Conservation (phyloP, 345 rosid genomes). For the Hypericum perforatum region DNA sequence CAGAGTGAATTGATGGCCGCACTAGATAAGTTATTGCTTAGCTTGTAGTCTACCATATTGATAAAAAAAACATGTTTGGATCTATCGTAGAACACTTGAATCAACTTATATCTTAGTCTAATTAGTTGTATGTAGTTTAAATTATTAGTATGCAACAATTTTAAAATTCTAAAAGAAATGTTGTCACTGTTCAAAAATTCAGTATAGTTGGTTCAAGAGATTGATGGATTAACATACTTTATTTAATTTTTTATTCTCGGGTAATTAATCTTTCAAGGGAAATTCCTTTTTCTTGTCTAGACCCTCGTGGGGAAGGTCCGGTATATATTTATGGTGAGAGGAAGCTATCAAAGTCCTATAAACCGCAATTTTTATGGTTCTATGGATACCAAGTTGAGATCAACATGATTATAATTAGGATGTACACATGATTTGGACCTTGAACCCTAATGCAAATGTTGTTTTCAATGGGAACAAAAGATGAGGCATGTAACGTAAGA, state of each 20-base stretch:
- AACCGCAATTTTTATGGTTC: slow-evolving; percentile 4
- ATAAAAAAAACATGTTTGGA: slow-evolving; percentile 10
- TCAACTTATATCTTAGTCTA: neutral
- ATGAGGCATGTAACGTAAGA: neutral
- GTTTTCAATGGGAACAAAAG: neutral
- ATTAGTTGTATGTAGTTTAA: too few relatives aligned
- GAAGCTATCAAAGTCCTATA: slow-evolving; percentile 17
- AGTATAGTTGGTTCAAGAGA: too few relatives aligned
- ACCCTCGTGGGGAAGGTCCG: slow-evolving; percentile 19
- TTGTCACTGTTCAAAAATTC: too few relatives aligned
- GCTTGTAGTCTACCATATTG: slow-evolving; percentile 38
- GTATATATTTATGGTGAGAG: slow-evolving; percentile 21
- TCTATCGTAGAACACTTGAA: neutral
- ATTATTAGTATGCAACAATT: too few relatives aligned
- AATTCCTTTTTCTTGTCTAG: slow-evolving; percentile 4
- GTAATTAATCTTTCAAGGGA: too few relatives aligned
- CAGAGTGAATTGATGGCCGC: slow-evolving; percentile 6
- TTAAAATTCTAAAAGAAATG: too few relatives aligned
- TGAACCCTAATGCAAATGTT: neutral
- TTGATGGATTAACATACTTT: too few relatives aligned
- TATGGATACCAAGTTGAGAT: slow-evolving; percentile 2
- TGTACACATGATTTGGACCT: slow-evolving; percentile 3
- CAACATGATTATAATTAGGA: slow-evolving; percentile 1
- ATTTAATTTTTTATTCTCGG: too few relatives aligned
- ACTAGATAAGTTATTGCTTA: slow-evolving; percentile 29